Conservation (phyloP, 768 basidiomycete species). For the Zangia roseola region DNA sequence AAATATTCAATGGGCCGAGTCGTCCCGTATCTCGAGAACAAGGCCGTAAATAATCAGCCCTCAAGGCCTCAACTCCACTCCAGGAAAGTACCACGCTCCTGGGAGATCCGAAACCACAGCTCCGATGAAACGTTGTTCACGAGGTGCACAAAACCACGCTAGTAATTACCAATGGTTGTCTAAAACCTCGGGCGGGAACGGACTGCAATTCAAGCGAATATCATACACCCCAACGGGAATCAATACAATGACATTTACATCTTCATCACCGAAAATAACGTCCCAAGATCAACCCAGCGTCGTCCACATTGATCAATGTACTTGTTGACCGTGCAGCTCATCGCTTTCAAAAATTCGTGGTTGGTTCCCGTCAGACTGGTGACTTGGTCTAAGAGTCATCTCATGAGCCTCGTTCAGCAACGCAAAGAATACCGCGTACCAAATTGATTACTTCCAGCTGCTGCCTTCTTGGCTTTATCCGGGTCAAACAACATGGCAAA, state of each 20-base stretch:
- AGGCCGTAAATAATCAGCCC: too few relatives aligned
- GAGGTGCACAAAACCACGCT: too few relatives aligned
- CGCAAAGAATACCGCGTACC: constrained; percentile 31
- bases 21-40: too few relatives aligned
- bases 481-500: constrained; percentile 76
- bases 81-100: too few relatives aligned
- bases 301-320: constrained; percentile 88
- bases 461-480: constrained; percentile 55
- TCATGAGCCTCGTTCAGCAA: background rate
- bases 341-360: constrained; percentile 43
- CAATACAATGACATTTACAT: constrained; percentile 32
- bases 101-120: too few relatives aligned
- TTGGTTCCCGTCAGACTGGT: constrained; percentile 50
- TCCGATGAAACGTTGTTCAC: too few relatives aligned
- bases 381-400: constrained; percentile 50
- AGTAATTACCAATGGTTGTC: too few relatives aligned
- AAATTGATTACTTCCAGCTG: constrained; percentile 44
- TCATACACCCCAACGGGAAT: too few relatives aligned
- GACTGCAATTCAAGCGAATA: too few relatives aligned
- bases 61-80: too few relatives aligned
- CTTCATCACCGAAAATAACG: constrained; percentile 83
- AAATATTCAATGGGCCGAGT: too few relatives aligned
- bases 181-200: too few relatives aligned
- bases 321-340: constrained; percentile 63
- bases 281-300: constrained; percentile 81